Evolutionary conservation across 495 filamentous ascomycete genomes (phyloP).

Genomic region (Peziza echinospora): DNA sequence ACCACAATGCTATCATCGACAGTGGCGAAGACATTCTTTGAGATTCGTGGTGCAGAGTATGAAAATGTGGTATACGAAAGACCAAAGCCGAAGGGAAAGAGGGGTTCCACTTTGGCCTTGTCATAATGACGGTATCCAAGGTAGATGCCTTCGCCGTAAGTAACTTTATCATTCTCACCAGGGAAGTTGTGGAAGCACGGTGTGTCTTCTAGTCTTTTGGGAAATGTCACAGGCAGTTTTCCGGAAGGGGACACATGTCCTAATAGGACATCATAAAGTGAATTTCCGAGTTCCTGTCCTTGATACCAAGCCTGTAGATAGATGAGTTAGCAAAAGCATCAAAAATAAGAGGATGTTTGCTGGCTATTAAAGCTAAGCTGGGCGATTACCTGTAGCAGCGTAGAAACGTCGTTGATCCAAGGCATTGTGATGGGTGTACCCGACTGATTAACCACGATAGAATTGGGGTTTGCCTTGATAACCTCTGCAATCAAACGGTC

Average conservation of each 20-base stretch:
- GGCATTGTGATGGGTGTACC: constrained; percentile 55
- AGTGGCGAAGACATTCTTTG: constrained; percentile 24
- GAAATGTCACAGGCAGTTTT: constrained; percentile 47
- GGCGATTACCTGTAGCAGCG: constrained; percentile 27
- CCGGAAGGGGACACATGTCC: constrained; percentile 44
- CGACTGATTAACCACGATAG: constrained; percentile 45
- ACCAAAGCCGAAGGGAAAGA: constrained; percentile 56
- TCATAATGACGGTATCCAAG: constrained; percentile 62
- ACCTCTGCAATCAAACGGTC: constrained; percentile 38
- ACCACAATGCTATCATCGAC: constrained; percentile 27
- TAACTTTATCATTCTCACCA: constrained; percentile 40
- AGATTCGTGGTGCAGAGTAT: constrained; percentile 30
- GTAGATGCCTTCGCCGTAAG: constrained; percentile 61
- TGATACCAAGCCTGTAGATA: constrained; percentile 38
- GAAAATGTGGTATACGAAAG: constrained; percentile 50
- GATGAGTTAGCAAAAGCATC: constrained; percentile 6
- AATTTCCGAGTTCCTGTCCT: constrained; percentile 44
- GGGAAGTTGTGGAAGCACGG: constrained; percentile 54
- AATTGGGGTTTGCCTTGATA: constrained; percentile 36
- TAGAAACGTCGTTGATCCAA: constrained; percentile 34
- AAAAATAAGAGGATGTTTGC: background rate
- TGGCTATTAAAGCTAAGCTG: too few relatives aligned
- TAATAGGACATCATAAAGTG: constrained; percentile 44
- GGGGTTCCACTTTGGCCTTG: constrained; percentile 33
- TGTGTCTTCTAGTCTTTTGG: constrained; percentile 44